These are phyloP conservation scores for Hysterangium stoloniferum DNA, from an alignment of 768 basidiomycete genomes.

Conservation along the genomic window DNA sequence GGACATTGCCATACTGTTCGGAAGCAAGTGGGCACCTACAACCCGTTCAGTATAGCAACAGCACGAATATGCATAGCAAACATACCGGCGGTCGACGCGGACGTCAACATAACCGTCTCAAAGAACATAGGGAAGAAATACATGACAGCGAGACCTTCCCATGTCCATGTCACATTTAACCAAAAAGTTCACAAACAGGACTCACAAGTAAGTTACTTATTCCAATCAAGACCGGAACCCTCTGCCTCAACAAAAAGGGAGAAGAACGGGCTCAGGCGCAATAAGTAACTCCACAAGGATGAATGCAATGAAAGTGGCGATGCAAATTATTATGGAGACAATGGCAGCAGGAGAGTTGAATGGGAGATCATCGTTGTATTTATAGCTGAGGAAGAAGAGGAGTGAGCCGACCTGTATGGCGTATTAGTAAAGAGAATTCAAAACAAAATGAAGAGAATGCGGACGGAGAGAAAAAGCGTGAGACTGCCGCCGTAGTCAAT, in stretches of 20 bases:
- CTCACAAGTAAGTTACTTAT: conserved; percentile 52
- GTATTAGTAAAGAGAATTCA: background rate
- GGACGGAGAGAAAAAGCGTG: conserved; percentile 51
- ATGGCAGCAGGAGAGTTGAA: conserved; percentile 54
- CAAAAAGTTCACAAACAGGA: too few species aligned
- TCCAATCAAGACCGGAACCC: conserved; percentile 65
- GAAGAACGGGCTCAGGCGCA: conserved; percentile 64
- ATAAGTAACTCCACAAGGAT: conserved; percentile 54
- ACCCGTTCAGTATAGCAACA: conserved; percentile 1
- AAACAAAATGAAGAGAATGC: too few species aligned
- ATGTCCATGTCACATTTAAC: too few species aligned
- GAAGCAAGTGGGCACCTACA: conserved; percentile 54
- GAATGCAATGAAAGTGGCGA: conserved; percentile 44
- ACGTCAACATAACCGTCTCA: conserved; percentile 67
- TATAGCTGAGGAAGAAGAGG: conserved; percentile 59
- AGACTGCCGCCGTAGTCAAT: conserved; percentile 73
- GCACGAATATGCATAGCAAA: conserved; percentile 1
- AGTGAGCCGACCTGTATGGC: conserved; percentile 47
- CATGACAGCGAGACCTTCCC: conserved; percentile 57
- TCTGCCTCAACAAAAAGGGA: conserved; percentile 56
- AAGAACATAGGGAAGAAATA: conserved; percentile 84
- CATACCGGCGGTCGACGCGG: conserved; percentile 57
- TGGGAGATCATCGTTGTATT: conserved; percentile 57
- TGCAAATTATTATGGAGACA: conserved; percentile 37
- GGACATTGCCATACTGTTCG: conserved; percentile 54